Evolutionary conservation across 768 basidiomycete genomes (phyloP).

Genomic region (Gloeophyllum trabeum): DNA sequence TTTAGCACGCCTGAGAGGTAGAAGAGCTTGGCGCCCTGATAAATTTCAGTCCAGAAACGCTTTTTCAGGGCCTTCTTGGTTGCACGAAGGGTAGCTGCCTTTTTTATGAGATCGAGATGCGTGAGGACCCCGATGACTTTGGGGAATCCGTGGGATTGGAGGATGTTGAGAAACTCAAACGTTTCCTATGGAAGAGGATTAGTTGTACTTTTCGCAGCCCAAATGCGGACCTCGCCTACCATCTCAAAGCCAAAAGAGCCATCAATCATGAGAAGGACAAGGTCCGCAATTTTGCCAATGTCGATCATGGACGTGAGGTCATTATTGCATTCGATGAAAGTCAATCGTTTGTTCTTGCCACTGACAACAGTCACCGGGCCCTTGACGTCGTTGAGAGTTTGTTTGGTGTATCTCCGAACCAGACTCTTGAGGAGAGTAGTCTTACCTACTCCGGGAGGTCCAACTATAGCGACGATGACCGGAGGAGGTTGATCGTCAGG

Average conservation of each 20-base stretch:
- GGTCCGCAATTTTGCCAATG: constrained; percentile 91
- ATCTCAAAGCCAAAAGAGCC: constrained; percentile 98
- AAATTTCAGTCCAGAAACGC: constrained; percentile 99
- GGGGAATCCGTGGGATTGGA: constrained; percentile 95
- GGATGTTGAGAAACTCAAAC: constrained; percentile 95
- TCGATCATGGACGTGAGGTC: constrained; percentile 99
- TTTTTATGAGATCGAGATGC: constrained; percentile 96
- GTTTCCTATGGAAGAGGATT: constrained; percentile 58
- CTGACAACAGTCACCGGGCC: constrained; percentile 93
- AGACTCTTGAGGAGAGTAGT: constrained; percentile 88
- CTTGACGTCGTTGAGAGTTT: constrained; percentile 78
- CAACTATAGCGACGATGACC: constrained; percentile 88
- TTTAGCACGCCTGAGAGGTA: constrained; percentile 96
- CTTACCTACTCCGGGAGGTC: constrained; percentile 95
- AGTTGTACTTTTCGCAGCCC: background rate
- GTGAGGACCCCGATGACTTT: constrained; percentile 96
- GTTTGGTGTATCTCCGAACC: constrained; percentile 87
- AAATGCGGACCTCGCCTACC: constrained; percentile 35
- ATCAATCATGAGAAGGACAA: constrained; percentile 95
- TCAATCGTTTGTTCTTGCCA: constrained; percentile 88
- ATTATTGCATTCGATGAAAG: constrained; percentile 95
- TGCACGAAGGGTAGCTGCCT: constrained; percentile 69
- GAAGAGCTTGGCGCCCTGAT: constrained; percentile 96
- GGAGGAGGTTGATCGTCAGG: constrained; percentile 90
- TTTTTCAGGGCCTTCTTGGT: constrained; percentile 95